These are phyloP conservation scores for Leucogyrophana mollusca DNA, from an alignment of 768 basidiomycete genomes.

Conservation along the genomic window DNA sequence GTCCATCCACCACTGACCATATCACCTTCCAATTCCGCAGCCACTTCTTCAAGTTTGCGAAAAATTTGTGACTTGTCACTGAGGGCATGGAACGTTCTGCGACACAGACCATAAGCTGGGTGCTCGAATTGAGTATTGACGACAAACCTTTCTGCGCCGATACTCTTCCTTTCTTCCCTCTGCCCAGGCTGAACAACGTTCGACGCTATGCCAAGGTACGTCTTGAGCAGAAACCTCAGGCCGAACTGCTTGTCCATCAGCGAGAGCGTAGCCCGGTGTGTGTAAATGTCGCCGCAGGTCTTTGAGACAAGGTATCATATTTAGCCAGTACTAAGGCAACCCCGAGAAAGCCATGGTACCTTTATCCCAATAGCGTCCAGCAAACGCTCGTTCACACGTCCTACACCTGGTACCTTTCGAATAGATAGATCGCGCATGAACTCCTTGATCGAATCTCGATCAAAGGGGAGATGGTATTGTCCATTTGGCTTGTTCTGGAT, in stretches of 20 bases:
- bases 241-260: slow-evolving; percentile 91
- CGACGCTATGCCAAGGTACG: slow-evolving; percentile 83
- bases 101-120: neutral
- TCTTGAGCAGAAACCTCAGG: slow-evolving; percentile 68
- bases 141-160: slow-evolving; percentile 81
- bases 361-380: slow-evolving; percentile 86
- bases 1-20: slow-evolving; percentile 79
- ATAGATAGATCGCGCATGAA: slow-evolving; percentile 86
- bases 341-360: slow-evolving; percentile 35
- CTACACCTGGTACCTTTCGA: slow-evolving; percentile 86
- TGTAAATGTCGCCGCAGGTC: slow-evolving; percentile 90
- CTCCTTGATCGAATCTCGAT: slow-evolving; percentile 54
- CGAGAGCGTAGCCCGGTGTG: slow-evolving; percentile 66
- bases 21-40: slow-evolving; percentile 78
- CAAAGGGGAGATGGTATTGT: slow-evolving; percentile 76
- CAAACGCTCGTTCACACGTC: slow-evolving; percentile 85
- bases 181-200: slow-evolving; percentile 75
- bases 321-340: neutral
- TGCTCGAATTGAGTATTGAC: neutral
- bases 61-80: slow-evolving; percentile 66
- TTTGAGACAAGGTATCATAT: slow-evolving; percentile 24
- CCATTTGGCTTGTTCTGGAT: slow-evolving; percentile 90
- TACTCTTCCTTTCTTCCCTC: slow-evolving; percentile 86
- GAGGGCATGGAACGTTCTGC: slow-evolving; percentile 75
- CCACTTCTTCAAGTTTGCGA: slow-evolving; percentile 76